phyloP scores from a whole-genome alignment of 129 eudicot genomes.

The sunflower (Helianthus annuus) region HanXRQr2.0-SUNRISE NC_035447.2:111085949-111086448 shows the following conservation, averaged over 20 bases:
- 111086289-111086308: constrained; percentile 94
- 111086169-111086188: constrained; percentile 66
- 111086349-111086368: constrained; percentile 88
- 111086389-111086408: constrained; percentile 80
- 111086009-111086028: background rate
- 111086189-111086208: constrained; percentile 49
- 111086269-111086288: constrained; percentile 94
- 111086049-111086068: background rate
- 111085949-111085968: background rate
- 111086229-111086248: constrained; percentile 84
- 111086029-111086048: background rate
- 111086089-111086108: background rate
- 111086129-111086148: constrained; percentile 45
- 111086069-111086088: background rate
- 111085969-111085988: background rate
- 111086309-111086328: constrained; percentile 92
- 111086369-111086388: constrained; percentile 99
- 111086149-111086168: constrained; percentile 53
- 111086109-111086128: constrained; percentile 44
- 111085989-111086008: background rate
- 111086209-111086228: constrained; percentile 76
- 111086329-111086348: constrained; percentile 84
- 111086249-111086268: constrained; percentile 98
- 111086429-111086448: constrained; percentile 90
- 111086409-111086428: constrained; percentile 75